phyloP scores from a whole-genome alignment of 1,284 basidiomycete genomes.

The Ceratobasidium sp. region DNA sequence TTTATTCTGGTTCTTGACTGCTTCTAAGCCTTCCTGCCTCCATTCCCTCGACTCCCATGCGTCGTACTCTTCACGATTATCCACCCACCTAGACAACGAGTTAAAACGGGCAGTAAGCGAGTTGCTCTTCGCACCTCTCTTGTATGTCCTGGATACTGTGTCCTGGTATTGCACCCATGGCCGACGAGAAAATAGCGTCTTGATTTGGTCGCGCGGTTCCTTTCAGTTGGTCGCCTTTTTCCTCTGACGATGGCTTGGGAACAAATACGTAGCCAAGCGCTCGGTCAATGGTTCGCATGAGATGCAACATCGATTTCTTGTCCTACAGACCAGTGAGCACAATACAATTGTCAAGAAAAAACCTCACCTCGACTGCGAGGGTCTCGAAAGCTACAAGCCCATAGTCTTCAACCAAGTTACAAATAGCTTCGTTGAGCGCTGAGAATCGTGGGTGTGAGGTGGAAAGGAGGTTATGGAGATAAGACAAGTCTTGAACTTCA shows the following conservation, averaged over 20 bases:
- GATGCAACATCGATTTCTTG: slow-evolving; percentile 91
- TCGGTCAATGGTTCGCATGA: slow-evolving; percentile 85
- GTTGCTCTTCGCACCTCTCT: slow-evolving; percentile 72
- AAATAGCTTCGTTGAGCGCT: slow-evolving; percentile 89
- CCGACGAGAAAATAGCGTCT: slow-evolving; percentile 75
- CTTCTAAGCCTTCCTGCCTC: slow-evolving; percentile 47
- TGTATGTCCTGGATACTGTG: slow-evolving; percentile 82
- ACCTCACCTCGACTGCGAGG: slow-evolving; percentile 87
- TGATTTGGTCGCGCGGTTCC: slow-evolving; percentile 70
- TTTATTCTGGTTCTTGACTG: slow-evolving; percentile 1
- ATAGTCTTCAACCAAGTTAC: slow-evolving; percentile 94
- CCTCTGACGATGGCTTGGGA: slow-evolving; percentile 71
- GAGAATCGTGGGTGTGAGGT: slow-evolving; percentile 75
- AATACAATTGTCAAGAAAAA: background rate
- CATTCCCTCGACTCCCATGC: slow-evolving; percentile 49
- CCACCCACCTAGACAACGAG: slow-evolving; percentile 43
- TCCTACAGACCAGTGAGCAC: slow-evolving; percentile 67
- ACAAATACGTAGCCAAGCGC: slow-evolving; percentile 91
- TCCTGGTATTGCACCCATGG: slow-evolving; percentile 69
- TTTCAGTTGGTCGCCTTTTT: slow-evolving; percentile 57
- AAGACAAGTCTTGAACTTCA: slow-evolving; percentile 94
- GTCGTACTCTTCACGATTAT: slow-evolving; percentile 47
- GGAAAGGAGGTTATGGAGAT: slow-evolving; percentile 84
- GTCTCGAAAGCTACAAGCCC: slow-evolving; percentile 97
- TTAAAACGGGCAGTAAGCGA: background rate